A percentile compares a stretch with the other conserved stretches of the same genome.
phyloP scores from a whole-genome alignment of 1,284 basidiomycete genomes.

The Puccinia coronata region DNA sequence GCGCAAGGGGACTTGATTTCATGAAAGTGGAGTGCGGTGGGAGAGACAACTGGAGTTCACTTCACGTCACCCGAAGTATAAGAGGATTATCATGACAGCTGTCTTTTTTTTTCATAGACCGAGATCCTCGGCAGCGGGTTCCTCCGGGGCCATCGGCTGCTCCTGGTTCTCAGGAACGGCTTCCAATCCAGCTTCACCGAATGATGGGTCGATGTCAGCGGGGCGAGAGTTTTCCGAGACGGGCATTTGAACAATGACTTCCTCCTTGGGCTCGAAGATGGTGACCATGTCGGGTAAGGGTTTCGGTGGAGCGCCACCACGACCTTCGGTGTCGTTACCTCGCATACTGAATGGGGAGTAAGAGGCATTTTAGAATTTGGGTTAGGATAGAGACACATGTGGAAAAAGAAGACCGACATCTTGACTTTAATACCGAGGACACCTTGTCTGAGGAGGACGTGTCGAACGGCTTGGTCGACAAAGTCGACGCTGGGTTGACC shows the following conservation, averaged over 20 bases:
- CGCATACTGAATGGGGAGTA: slow-evolving; percentile 77
- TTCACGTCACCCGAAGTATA: neutral
- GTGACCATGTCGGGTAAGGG: slow-evolving; percentile 94
- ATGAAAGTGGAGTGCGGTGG: too few relatives aligned
- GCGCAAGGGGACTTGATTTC: neutral
- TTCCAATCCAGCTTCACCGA: slow-evolving; percentile 40
- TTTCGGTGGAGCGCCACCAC: slow-evolving; percentile 77
- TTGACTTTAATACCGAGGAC: slow-evolving; percentile 99
- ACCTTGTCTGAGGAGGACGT: slow-evolving; percentile 98
- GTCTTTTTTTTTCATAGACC: slow-evolving; percentile 17
- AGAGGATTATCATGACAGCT: neutral
- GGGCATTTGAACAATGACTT: slow-evolving; percentile 50
- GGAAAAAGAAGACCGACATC: slow-evolving; percentile 70
- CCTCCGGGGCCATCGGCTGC: slow-evolving; percentile 25
- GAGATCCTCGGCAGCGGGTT: slow-evolving; percentile 36
- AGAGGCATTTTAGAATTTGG: neutral
- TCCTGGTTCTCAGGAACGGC: slow-evolving; percentile 45
- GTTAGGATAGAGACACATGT: neutral
- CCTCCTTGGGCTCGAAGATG: slow-evolving; percentile 71
- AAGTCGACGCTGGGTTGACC: slow-evolving; percentile 97
- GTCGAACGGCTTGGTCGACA: slow-evolving; percentile 95
- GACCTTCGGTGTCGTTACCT: slow-evolving; percentile 87
- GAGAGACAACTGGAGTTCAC: too few relatives aligned
- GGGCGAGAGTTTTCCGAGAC: slow-evolving; percentile 51
- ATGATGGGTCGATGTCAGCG: slow-evolving; percentile 42